Conservation (phyloP, 805 yeast genomes). For the Yamadazyma paraphyllophila region DNA sequence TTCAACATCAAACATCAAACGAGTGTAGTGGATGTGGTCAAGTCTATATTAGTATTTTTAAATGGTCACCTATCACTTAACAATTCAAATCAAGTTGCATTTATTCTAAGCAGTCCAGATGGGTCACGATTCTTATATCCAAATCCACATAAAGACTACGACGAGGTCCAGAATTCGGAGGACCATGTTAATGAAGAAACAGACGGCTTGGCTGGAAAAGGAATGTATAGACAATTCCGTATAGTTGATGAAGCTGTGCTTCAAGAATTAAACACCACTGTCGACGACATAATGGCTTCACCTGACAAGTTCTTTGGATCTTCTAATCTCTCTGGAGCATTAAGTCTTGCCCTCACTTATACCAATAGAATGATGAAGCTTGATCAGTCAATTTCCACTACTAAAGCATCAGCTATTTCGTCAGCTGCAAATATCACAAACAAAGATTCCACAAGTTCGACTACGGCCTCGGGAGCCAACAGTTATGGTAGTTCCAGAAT, state of each 20-base stretch:
- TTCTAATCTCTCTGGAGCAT: constrained; percentile 63
- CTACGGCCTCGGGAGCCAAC: constrained; percentile 13
- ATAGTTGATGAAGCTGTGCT: constrained; percentile 73
- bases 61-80: constrained; percentile 88
- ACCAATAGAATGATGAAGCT: constrained; percentile 63
- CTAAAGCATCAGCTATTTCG: constrained; percentile 43
- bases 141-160: constrained; percentile 22
- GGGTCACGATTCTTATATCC: constrained; percentile 78
- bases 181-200: constrained; percentile 3
- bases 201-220: constrained; percentile 38
- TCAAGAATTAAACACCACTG: constrained; percentile 46
- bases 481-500: constrained; percentile 24
- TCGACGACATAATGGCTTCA: constrained; percentile 19
- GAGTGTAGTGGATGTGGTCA: constrained; percentile 57
- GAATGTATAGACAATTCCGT: constrained; percentile 84
- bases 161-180: constrained; percentile 10
- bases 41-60: constrained; percentile 68
- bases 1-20: constrained; percentile 42
- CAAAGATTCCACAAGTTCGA: constrained; percentile 14
- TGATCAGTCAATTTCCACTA: constrained; percentile 44
- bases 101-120: constrained; percentile 69
- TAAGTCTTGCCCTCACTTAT: constrained; percentile 78
- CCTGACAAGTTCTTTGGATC: constrained; percentile 9
- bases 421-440: constrained; percentile 31
- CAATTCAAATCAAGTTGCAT: constrained; percentile 79